These are phyloP conservation scores for Boletus reticulatus DNA, from an alignment of 768 basidiomycete species.

Conservation along the genomic window DNA sequence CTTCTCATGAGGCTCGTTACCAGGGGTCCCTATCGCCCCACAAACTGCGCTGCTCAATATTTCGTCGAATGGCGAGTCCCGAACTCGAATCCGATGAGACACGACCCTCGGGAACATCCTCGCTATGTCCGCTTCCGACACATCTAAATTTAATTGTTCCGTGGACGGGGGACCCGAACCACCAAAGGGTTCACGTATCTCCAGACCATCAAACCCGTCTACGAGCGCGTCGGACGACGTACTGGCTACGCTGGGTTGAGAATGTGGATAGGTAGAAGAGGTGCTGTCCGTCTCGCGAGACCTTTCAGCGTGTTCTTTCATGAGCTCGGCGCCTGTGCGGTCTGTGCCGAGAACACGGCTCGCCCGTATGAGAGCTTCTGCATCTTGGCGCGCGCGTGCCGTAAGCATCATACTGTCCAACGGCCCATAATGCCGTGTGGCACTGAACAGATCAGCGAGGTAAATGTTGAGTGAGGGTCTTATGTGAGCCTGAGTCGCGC, in stretches of 20 bases:
- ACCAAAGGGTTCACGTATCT: constrained; percentile 1
- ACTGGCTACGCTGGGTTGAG: constrained; percentile 15
- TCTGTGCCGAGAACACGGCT: constrained; percentile 63
- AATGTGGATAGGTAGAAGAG: constrained; percentile 15
- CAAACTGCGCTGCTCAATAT: constrained; percentile 61
- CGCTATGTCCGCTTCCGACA: constrained; percentile 73
- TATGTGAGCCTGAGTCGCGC: constrained; percentile 40
- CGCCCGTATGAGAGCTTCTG: constrained; percentile 64
- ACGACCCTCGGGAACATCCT: constrained; percentile 71
- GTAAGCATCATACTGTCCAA: constrained; percentile 71
- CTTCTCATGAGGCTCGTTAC: constrained; percentile 15
- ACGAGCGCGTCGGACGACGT: constrained; percentile 24
- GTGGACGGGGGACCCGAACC: constrained; percentile 3
- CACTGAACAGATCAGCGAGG: constrained; percentile 69
- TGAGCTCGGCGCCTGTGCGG: constrained; percentile 57
- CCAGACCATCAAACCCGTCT: constrained; percentile 16
- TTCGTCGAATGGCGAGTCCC: constrained; percentile 70
- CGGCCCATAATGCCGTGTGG: constrained; percentile 66
- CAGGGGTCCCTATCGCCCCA: constrained; percentile 41
- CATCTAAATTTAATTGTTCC: constrained; percentile 44
- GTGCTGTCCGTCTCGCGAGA: constrained; percentile 18
- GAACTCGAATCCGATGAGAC: constrained; percentile 70
- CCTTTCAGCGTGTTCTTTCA: constrained; percentile 31
- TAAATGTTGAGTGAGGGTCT: constrained; percentile 58
- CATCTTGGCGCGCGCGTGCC: constrained; percentile 57